Conservation (phyloP, 371 early-diverging fungal species). For the Mortierella sp. region DNA sequence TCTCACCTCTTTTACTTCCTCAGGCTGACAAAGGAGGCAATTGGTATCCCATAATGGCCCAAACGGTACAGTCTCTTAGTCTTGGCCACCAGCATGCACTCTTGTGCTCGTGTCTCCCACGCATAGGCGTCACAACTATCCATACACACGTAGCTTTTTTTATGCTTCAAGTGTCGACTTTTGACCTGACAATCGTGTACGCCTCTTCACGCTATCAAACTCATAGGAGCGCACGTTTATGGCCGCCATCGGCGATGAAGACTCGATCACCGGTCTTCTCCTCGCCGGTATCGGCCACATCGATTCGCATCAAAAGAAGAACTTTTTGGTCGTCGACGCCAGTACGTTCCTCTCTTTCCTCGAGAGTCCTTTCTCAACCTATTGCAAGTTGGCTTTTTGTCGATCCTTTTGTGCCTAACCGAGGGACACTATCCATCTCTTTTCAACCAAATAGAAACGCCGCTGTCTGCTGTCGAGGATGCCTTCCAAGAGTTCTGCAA, state of each 20-base stretch:
- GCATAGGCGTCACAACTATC: slow-evolving; percentile 9
- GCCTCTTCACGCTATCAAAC: background rate
- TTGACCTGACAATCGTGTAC: background rate
- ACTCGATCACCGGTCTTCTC: slow-evolving; percentile 97
- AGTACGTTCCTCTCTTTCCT: slow-evolving; percentile 69
- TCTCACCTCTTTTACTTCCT: background rate
- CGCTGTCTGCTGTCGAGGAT: slow-evolving; percentile 91
- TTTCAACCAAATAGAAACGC: slow-evolving; percentile 80
- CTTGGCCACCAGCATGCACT: background rate
- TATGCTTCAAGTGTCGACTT: background rate
- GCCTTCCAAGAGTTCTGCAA: slow-evolving; percentile 89
- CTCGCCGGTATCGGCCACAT: slow-evolving; percentile 98
- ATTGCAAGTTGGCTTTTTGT: background rate
- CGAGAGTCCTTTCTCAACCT: background rate
- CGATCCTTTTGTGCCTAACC: background rate
- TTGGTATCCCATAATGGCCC: slow-evolving; percentile 35
- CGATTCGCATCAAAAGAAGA: slow-evolving; percentile 84
- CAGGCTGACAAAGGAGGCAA: slow-evolving; percentile 11
- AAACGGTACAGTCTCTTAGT: slow-evolving; percentile 26
- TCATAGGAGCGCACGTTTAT: slow-evolving; percentile 88
- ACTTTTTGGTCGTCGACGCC: slow-evolving; percentile 96
- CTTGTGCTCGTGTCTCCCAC: background rate
- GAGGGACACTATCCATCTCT: background rate
- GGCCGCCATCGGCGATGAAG: slow-evolving; percentile 98
- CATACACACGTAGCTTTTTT: background rate